Evolutionary conservation across 176 grass and related monocot genomes (phyloP).

Genomic region (Avena atlantica): DNA sequence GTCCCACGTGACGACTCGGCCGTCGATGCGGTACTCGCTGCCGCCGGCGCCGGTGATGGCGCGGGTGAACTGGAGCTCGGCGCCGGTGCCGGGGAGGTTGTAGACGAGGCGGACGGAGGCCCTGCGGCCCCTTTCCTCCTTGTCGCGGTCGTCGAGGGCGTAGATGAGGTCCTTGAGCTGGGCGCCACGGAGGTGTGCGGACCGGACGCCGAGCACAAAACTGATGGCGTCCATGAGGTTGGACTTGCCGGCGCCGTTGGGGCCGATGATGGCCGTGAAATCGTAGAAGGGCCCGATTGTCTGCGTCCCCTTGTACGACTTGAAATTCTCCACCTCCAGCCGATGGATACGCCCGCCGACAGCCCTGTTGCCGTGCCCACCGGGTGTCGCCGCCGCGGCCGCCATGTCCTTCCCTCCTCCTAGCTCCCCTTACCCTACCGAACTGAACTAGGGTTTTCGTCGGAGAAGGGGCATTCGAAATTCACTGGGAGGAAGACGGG

Average conservation of each 20-base stretch:
- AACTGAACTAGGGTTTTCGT: constrained; percentile 53
- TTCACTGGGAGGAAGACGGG: constrained; percentile 5
- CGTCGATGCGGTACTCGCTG: constrained; percentile 81
- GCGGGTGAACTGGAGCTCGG: constrained; percentile 79
- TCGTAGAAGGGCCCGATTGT: constrained; percentile 90
- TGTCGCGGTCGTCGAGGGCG: constrained; percentile 86
- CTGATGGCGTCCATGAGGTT: constrained; percentile 99
- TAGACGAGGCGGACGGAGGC: constrained; percentile 90
- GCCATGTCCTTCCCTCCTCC: constrained; percentile 50
- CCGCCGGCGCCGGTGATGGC: constrained; percentile 74
- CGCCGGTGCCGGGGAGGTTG: constrained; percentile 37
- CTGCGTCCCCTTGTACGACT: constrained; percentile 94
- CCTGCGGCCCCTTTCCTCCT: constrained; percentile 84
- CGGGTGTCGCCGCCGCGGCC: constrained; percentile 26
- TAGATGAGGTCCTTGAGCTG: constrained; percentile 98
- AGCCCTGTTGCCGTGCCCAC: constrained; percentile 3
- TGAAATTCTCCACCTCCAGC: constrained; percentile 95
- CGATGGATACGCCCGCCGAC: constrained; percentile 78
- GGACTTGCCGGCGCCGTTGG: constrained; percentile 93
- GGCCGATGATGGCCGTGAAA: constrained; percentile 94
- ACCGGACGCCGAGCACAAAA: constrained; percentile 92
- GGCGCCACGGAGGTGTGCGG: constrained; percentile 77
- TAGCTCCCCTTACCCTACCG: constrained; percentile 12
- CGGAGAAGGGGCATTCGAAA: constrained; percentile 15
- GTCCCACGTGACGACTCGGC: constrained; percentile 68